Conservation (phyloP, 1,284 basidiomycete genomes). For the Puccinia brachypodii region DNA sequence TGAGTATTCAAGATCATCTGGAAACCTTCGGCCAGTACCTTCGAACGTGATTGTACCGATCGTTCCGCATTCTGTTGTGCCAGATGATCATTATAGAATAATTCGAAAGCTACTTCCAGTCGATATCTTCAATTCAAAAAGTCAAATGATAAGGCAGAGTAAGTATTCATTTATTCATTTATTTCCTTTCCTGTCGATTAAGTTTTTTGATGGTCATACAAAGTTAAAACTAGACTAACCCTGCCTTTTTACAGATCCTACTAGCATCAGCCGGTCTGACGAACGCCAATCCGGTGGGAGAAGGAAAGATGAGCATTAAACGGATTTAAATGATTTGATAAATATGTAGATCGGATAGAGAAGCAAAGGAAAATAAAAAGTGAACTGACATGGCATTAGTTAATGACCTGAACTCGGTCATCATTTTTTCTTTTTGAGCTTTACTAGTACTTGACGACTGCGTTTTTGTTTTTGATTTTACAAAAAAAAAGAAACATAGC, state of each 20-base stretch:
- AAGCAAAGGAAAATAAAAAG: background rate
- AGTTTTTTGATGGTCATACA: background rate
- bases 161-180: background rate
- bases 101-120: conserved; percentile 37
- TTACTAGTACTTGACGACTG: conserved; percentile 3
- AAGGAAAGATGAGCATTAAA: background rate
- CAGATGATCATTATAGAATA: conserved; percentile 35
- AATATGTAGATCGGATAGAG: background rate
- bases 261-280: conserved; percentile 36
- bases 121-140: conserved; percentile 32
- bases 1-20: conserved; percentile 10
- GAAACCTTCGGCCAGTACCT: conserved; percentile 25
- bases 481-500: too few relatives aligned
- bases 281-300: background rate
- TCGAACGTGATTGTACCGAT: conserved; percentile 20
- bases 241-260: conserved; percentile 45
- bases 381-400: conserved; percentile 46
- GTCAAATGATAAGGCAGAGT: too few relatives aligned
- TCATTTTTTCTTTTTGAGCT: conserved; percentile 40
- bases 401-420: conserved; percentile 36
- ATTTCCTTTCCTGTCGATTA: background rate
- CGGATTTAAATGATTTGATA: background rate
- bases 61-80: conserved; percentile 44
- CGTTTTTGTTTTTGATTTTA: too few relatives aligned
- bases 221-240: conserved; percentile 27